Percentiles rank a stretch among this genome's conserved stretches.
phyloP scores from a whole-genome alignment of 2,329 filamentous ascomycete species.

The Microsporum ferrugineum region DNA sequence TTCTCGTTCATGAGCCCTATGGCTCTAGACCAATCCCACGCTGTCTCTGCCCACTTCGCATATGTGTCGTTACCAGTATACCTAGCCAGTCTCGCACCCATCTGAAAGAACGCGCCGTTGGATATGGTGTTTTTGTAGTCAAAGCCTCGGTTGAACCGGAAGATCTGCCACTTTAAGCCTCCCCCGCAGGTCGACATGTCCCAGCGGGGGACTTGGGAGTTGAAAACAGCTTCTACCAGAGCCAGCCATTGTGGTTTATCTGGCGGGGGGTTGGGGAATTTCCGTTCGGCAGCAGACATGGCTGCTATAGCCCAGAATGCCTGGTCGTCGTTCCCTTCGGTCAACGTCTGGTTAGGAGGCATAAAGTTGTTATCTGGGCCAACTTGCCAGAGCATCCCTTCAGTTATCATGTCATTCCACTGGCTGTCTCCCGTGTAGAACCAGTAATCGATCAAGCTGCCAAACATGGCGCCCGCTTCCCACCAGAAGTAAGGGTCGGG shows the following conservation, averaged over 20 bases:
- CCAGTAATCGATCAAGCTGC: constrained; percentile 68
- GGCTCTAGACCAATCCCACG: constrained; percentile 26
- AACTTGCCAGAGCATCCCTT: constrained; percentile 56
- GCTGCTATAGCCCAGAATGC: constrained; percentile 30
- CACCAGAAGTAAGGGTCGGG: constrained; percentile 30
- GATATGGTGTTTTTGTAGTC: constrained; percentile 43
- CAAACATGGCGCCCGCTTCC: constrained; percentile 29
- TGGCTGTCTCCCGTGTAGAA: constrained; percentile 62
- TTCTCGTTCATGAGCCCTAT: constrained; percentile 36
- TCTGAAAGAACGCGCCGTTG: constrained; percentile 42
- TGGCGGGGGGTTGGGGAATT: constrained; percentile 27
- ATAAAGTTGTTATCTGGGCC: constrained; percentile 59
- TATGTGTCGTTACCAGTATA: constrained; percentile 32
- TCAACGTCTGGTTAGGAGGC: constrained; percentile 39
- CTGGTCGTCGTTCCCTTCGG: constrained; percentile 34
- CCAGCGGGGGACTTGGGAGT: constrained; percentile 60
- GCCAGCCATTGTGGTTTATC: constrained; percentile 57
- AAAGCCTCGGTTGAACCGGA: constrained; percentile 41
- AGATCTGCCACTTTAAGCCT: constrained; percentile 74
- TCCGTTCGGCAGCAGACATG: constrained; percentile 28
- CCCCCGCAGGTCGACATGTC: constrained; percentile 54
- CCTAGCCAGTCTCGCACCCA: constrained; percentile 33
- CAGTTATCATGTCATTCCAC: constrained; percentile 55
- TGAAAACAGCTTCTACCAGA: constrained; percentile 64
- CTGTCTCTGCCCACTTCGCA: constrained; percentile 28